Conservation (phyloP, 2,329 filamentous ascomycete species). For the Madurella fahalii region DNA sequence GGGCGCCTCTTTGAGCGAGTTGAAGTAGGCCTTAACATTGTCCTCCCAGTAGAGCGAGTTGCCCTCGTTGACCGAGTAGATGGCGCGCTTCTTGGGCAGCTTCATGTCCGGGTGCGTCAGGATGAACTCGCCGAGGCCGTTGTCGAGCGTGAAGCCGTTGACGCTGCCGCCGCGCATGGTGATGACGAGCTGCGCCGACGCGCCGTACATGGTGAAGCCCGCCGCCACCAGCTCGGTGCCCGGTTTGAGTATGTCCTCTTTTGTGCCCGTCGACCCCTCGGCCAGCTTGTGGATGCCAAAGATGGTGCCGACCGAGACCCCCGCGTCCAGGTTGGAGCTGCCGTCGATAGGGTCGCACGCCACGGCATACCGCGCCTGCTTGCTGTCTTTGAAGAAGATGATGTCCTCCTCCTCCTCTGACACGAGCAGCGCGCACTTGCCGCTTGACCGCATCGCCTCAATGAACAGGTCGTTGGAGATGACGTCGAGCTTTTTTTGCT, state of each 20-base stretch:
- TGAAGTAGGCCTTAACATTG: conserved; percentile 79
- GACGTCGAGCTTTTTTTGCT: conserved; percentile 99
- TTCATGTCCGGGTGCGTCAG: conserved; percentile 93
- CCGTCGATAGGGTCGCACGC: conserved; percentile 98
- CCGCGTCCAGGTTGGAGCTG: conserved; percentile 94
- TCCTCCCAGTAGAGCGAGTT: conserved; percentile 97
- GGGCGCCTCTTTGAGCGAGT: conserved; percentile 75
- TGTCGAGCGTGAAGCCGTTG: conserved; percentile 98
- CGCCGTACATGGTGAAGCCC: conserved; percentile 99
- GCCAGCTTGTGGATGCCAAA: conserved; percentile 90
- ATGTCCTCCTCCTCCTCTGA: conserved; percentile 95
- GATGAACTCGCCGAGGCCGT: conserved; percentile 96
- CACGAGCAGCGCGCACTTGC: conserved; percentile 86
- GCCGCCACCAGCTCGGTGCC: conserved; percentile 88
- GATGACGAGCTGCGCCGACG: conserved; percentile 91
- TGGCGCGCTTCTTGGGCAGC: conserved; percentile 72
- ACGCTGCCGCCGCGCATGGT: conserved; percentile 91
- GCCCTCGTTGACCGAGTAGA: conserved; percentile 98
- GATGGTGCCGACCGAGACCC: conserved; percentile 96
- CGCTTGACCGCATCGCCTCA: conserved; percentile 87
- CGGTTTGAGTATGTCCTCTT: conserved; percentile 83
- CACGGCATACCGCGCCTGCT: conserved; percentile 83
- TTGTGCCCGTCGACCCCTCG: conserved; percentile 67
- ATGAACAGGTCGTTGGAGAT: conserved; percentile 99
- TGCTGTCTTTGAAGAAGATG: conserved; percentile 76